phyloP scores from a whole-genome alignment of 352 stramenopile species.

The Phytophthora quininea region DNA sequence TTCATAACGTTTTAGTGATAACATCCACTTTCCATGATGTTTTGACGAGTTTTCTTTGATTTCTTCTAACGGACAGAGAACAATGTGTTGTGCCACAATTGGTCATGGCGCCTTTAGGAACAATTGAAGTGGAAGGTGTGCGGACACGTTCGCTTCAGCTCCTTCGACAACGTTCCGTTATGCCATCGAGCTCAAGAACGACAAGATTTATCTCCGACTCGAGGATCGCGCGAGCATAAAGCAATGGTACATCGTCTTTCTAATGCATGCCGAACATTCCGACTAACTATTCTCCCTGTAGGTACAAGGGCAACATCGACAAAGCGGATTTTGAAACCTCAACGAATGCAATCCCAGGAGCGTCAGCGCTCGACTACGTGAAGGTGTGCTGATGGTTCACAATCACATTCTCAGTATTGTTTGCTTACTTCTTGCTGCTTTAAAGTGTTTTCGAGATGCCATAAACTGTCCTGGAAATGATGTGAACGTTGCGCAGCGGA shows the following conservation, averaged over 20 bases:
- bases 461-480: neutral
- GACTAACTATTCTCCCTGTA: neutral
- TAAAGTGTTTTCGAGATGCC: neutral
- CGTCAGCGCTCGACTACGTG: neutral
- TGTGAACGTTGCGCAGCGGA: neutral
- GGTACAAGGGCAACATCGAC: neutral
- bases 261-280: neutral
- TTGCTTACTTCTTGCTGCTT: neutral
- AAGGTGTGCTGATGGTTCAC: neutral
- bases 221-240: conserved; percentile 22
- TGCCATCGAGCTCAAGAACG: conserved; percentile 10
- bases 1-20: neutral
- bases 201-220: conserved; percentile 28
- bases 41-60: neutral
- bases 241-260: neutral
- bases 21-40: neutral
- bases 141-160: conserved; percentile 4
- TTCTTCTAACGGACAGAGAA: too few relatives aligned
- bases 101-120: neutral
- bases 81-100: neutral
- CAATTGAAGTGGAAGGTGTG: conserved; percentile 6
- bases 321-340: neutral
- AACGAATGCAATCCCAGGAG: neutral
- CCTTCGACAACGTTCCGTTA: conserved; percentile 15
- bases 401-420: neutral